Evolutionary conservation across 83 land plant genomes (phyloP).

Genomic region (Isoetes engelmannii): DNA sequence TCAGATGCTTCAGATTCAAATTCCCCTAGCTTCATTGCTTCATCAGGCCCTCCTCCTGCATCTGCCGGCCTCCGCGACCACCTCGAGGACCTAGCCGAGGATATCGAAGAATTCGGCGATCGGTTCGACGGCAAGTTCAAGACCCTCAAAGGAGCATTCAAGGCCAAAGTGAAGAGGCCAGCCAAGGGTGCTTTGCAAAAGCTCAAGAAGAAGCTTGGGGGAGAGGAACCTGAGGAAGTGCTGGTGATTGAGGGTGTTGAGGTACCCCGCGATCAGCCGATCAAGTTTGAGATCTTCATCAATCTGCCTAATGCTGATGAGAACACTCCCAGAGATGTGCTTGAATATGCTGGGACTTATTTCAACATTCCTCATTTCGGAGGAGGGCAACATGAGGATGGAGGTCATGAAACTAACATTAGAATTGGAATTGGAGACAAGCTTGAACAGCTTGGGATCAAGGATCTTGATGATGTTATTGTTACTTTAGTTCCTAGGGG

Average conservation of each 20-base stretch:
- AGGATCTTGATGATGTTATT: no score
- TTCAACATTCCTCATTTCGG: not conserved
- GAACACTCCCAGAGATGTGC: not conserved
- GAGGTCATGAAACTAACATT: not conserved
- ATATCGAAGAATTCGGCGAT: not conserved
- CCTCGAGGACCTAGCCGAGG: not conserved
- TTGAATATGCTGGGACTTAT: conserved; percentile 11
- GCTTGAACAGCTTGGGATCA: no score
- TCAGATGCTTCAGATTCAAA: no score
- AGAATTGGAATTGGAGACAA: no score
- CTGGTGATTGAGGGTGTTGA: not conserved
- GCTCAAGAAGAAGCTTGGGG: not conserved
- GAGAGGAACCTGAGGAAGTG: not conserved
- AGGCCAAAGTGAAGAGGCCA: not conserved
- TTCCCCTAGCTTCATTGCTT: no score
- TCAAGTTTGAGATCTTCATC: conserved; percentile 14
- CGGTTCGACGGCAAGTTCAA: not conserved
- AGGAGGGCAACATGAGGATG: not conserved
- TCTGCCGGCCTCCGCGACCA: not conserved
- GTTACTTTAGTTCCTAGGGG: no score
- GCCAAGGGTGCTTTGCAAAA: not conserved
- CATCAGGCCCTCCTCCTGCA: no score
- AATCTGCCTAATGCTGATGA: conserved; percentile 11
- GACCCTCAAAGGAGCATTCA: not conserved
- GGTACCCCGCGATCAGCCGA: not conserved